phyloP scores from a whole-genome alignment of 179 eudicot species.

The Beta lomatogona region DNA sequence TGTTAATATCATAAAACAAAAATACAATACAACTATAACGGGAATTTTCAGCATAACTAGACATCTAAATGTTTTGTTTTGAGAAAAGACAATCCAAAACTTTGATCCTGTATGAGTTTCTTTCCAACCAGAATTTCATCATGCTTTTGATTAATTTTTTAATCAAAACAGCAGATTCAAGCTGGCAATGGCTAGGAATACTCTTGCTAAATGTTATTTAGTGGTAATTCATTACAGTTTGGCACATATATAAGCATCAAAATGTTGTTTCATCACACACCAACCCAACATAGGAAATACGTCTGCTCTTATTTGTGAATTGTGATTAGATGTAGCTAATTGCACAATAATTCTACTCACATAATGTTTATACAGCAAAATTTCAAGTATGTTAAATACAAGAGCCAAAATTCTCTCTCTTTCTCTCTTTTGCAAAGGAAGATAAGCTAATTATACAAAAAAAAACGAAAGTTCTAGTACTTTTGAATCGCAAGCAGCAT shows the following conservation, averaged over 20 bases:
- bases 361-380: conserved; percentile 32
- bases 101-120: neutral
- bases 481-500: conserved; percentile 22
- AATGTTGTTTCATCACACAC: no score
- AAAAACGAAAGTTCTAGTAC: neutral
- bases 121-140: neutral
- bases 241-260: no score
- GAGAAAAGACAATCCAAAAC: no score
- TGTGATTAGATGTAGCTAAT: conserved; percentile 6
- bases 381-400: conserved; percentile 20
- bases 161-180: no score
- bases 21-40: neutral
- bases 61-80: no score
- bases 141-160: no score
- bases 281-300: no score
- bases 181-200: no score
- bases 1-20: neutral
- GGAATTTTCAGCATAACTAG: no score
- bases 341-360: conserved; percentile 38
- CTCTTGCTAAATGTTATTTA: no score
- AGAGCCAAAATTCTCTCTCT: conserved; percentile 9
- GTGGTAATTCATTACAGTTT: no score
- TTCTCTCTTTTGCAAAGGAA: conserved; percentile 14
- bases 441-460: neutral
- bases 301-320: no score